These are phyloP conservation scores for Fusarium sp. DNA, from an alignment of 2,329 filamentous ascomycete genomes.

Conservation along the genomic window DNA sequence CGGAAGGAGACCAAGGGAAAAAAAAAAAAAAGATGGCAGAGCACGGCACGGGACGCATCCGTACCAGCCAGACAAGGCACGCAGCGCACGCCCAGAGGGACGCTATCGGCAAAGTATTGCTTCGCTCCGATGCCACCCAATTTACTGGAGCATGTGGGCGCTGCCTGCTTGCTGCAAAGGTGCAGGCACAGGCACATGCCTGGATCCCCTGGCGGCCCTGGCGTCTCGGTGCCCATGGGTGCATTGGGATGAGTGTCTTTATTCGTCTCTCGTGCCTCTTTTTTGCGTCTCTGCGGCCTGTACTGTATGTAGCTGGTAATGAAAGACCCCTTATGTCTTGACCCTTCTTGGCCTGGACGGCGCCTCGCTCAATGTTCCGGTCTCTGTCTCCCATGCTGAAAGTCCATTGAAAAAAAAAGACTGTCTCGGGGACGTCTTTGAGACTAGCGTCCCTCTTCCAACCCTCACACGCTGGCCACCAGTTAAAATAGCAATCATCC, in stretches of 20 bases:
- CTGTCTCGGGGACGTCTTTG: conserved; percentile 12
- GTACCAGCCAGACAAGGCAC: neutral
- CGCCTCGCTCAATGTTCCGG: conserved; percentile 25
- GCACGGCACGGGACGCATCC: conserved; percentile 6
- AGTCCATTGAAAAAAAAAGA: neutral
- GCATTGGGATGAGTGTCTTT: neutral
- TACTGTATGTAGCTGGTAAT: conserved; percentile 11
- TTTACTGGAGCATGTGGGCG: conserved; percentile 17
- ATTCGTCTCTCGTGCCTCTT: neutral
- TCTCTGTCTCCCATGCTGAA: conserved; percentile 18
- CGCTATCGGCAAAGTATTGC: conserved; percentile 9
- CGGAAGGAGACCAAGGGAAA: conserved; percentile 11
- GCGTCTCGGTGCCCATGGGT: conserved; percentile 7
- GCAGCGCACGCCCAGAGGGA: neutral
- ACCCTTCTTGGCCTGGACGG: conserved; percentile 25
- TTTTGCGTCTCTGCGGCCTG: neutral
- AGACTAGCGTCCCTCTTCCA: conserved; percentile 10
- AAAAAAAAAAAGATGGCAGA: neutral
- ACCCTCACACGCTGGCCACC: neutral
- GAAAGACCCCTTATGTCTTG: conserved; percentile 27
- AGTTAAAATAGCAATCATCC: conserved; percentile 27
- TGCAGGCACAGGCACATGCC: conserved; percentile 10
- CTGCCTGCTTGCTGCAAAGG: neutral
- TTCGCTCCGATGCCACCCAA: conserved; percentile 27
- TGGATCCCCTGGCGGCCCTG: conserved; percentile 17